These are phyloP conservation scores for Plantago ovata DNA, from an alignment of 257 asterid species.

Conservation along the genomic window DNA sequence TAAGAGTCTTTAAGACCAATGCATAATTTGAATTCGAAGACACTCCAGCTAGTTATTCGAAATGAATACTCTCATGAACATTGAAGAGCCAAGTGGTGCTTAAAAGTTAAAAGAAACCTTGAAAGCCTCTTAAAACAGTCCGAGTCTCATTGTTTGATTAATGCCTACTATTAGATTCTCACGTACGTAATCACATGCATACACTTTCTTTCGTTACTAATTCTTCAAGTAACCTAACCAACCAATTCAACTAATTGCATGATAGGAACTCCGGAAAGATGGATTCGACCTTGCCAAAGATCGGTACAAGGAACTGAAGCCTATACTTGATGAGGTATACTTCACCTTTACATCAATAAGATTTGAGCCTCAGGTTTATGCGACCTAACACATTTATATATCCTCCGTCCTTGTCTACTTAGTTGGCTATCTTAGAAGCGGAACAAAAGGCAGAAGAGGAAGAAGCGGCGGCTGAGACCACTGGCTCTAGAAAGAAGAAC, in stretches of 20 bases:
- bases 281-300: conserved; percentile 93
- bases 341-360: neutral
- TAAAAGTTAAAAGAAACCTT: too few relatives aligned
- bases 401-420: conserved; percentile 7
- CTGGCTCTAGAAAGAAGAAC: conserved; percentile 62
- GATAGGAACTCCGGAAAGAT: conserved; percentile 91
- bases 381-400: neutral
- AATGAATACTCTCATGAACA: neutral
- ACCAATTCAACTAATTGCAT: neutral
- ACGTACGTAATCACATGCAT: too few relatives aligned
- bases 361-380: neutral
- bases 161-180: too few relatives aligned
- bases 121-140: too few relatives aligned
- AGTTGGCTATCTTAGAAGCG: conserved; percentile 91
- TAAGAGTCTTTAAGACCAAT: neutral
- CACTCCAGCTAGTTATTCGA: neutral
- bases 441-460: conserved; percentile 93
- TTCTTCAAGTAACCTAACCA: neutral
- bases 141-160: too few relatives aligned
- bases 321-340: conserved; percentile 88
- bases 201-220: too few relatives aligned
- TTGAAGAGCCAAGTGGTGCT: too few relatives aligned
- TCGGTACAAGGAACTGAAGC: conserved; percentile 94
- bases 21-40: neutral
- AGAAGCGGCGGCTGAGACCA: conserved; percentile 60